Evolutionary conservation across 306 rosid species (phyloP).

Genomic region (Cicer pinnatifidum): DNA sequence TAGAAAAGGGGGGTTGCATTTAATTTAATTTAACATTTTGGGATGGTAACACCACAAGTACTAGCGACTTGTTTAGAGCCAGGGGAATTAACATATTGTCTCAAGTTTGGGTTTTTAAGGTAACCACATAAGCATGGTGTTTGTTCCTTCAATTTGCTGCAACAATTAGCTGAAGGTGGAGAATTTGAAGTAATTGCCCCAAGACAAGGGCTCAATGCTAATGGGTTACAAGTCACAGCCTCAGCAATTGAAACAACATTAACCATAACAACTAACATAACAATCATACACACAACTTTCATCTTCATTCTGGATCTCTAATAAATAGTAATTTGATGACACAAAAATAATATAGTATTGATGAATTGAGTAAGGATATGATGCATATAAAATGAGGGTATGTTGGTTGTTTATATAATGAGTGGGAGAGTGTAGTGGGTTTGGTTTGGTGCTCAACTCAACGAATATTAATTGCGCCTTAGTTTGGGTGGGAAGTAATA

Average conservation of each 20-base stretch:
- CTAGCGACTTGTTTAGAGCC: conserved; percentile 52
- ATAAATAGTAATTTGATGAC: neutral
- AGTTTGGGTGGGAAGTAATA: conserved; percentile 3
- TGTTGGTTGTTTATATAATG: neutral
- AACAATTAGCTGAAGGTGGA: conserved; percentile 48
- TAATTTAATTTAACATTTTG: conserved; percentile 41
- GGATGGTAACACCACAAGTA: conserved; percentile 52
- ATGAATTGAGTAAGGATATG: neutral
- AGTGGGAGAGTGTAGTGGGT: conserved; percentile 6
- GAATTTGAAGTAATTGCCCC: conserved; percentile 39
- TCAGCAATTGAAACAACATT: conserved; percentile 39
- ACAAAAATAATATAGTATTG: neutral
- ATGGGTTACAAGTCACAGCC: conserved; percentile 50
- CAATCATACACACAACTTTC: conserved; percentile 38
- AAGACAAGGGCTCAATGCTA: conserved; percentile 50
- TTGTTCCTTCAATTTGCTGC: conserved; percentile 58
- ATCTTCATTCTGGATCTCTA: neutral
- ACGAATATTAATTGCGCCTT: neutral
- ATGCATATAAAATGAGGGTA: neutral
- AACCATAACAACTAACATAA: conserved; percentile 42
- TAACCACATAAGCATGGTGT: conserved; percentile 68
- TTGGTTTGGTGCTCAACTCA: conserved; percentile 14
- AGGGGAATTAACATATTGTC: conserved; percentile 51
- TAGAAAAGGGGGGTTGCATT: neutral
- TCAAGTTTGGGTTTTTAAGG: conserved; percentile 51